Evolutionary conservation across 306 rosid genomes (phyloP).

Genomic region (Trifolium fragiferum): DNA sequence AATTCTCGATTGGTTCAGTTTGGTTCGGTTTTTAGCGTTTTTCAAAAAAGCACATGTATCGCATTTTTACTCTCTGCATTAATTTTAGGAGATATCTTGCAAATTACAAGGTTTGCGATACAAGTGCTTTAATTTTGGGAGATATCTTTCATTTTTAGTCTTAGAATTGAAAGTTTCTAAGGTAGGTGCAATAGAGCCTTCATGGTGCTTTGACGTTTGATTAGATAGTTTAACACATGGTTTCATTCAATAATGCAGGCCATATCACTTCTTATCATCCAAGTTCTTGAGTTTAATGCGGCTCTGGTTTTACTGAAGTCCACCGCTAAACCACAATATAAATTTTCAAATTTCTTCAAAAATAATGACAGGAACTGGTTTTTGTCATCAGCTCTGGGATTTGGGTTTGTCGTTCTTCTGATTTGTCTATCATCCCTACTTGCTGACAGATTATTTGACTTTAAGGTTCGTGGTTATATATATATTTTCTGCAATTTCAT

Average conservation of each 20-base stretch:
- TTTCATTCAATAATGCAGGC: slow-evolving; percentile 51
- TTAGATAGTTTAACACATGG: not conserved
- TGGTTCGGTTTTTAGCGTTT: too few species aligned
- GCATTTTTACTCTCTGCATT: too few species aligned
- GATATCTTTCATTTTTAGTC: not conserved
- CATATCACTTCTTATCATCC: slow-evolving; percentile 65
- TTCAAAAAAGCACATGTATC: too few species aligned
- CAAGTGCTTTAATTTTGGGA: too few species aligned
- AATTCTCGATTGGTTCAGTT: too few species aligned
- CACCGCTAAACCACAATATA: slow-evolving; percentile 65
- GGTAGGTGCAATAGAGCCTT: slow-evolving; percentile 5
- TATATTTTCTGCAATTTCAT: slow-evolving; percentile 1
- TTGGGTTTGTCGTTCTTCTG: slow-evolving; percentile 63
- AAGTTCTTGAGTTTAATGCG: slow-evolving; percentile 63
- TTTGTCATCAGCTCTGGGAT: slow-evolving; percentile 67
- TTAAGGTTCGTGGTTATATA: slow-evolving; percentile 60
- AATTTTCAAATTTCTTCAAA: slow-evolving; percentile 54
- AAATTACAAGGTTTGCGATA: not conserved
- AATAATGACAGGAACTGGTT: slow-evolving; percentile 63
- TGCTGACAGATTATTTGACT: slow-evolving; percentile 53
- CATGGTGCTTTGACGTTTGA: not conserved
- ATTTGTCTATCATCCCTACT: slow-evolving; percentile 61
- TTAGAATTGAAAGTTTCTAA: not conserved
- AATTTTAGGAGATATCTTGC: too few species aligned
- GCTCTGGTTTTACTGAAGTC: slow-evolving; percentile 59